Base-by-base conservation (phyloP, 345 rosid species). In the Salix caprea region DNA sequence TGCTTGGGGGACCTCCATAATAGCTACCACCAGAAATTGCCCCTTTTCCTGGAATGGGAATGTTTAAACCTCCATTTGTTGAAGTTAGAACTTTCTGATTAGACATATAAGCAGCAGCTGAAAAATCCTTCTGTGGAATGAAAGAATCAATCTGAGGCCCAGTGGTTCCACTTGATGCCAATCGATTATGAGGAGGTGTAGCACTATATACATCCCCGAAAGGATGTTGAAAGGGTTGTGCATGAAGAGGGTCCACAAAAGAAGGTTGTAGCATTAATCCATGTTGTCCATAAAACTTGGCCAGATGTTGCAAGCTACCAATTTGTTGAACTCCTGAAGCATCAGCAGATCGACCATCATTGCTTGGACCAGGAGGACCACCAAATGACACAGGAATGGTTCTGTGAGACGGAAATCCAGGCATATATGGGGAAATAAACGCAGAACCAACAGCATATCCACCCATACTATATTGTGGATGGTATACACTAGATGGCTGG, bases 331-430 rank as follows among this genome's bases (percentile, higher is more conserved):
- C 75, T 67, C 67, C 62, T 36, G 91, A 80, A 78, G 75, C 74
- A 32, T 82, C 86, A 74, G 89, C 77, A 74, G 77, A 74, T 46
- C 83, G 90, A 66, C 80, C 76, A 78, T 62, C 65, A 36, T 76
- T 78, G 85, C 83, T 85, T 36, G 86, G 81, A 78, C 85, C 78
- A 32, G 90, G 77, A 21, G 90, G 67, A 44, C 87, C 77, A 82
- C 88, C 91, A 80, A 86, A 87, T n/a, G 89, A 85, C 89, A 90
- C 30, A 48, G 93, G 87, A 80, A 89, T 70, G 9, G 89, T 82
- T 82, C 88, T 87, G 71, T 89, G 96, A 64, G 96, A 84, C 65
- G 96, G 87, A 76, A 88, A 94, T 71, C 93, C 89, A 78, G 91
- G 77, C 85, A 91, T 78, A 79, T 83, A 88, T 13, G 93, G 91